Base-by-base conservation (phyloP, 2,329 filamentous ascomycete genomes). In the Aspergillus ustus region DNA sequence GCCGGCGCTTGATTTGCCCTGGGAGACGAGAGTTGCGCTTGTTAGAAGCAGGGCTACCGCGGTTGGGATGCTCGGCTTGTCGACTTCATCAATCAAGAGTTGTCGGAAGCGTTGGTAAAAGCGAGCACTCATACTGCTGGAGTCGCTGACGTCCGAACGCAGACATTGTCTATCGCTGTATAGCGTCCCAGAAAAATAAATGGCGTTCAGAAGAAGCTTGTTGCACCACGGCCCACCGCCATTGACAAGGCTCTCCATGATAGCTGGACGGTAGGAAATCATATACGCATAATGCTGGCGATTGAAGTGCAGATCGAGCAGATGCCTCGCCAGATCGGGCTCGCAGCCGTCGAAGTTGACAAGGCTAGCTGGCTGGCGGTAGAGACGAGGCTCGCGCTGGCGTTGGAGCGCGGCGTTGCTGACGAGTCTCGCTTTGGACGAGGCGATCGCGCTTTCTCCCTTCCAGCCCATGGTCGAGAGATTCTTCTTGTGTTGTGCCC, bases 231-330 rank as follows among this genome's bases (percentile, higher is more conserved):
- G 34, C 1, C 72, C 73, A 1, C 77, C 76, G n/a, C 70, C 69
- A 20, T 71, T 75, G 1, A 69, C 67, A 2, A 78, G 70, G 58
- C 75, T 76, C 40, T 78, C 74, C 72, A 78, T 78, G 9, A 79
- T 74, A 1, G 75, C 76, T 1, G 77, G 77, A 0, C 77, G 74
- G 34, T 79, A 79, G 0, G 75, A 73, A 13, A 78, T 67, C 2
- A 79, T 70, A n/a, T 77, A 78, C 3, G 73, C 70, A 19, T 72
- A 73, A 52, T 78, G 75, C 49, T 76, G 74, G 20, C 71, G 71
- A 62, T 78, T 79, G 48, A 74, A 79, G 62, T 79, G 74, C 0
- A 78, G 51, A n/a, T 78, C 71, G 2, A 79, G 66, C 5, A 79
- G 67, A 65, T 79, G 76, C 59, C 69, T 73, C 1, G 77, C 76